phyloP scores from a whole-genome alignment of 306 rosid genomes.

The Quercus aquifolioides region DNA sequence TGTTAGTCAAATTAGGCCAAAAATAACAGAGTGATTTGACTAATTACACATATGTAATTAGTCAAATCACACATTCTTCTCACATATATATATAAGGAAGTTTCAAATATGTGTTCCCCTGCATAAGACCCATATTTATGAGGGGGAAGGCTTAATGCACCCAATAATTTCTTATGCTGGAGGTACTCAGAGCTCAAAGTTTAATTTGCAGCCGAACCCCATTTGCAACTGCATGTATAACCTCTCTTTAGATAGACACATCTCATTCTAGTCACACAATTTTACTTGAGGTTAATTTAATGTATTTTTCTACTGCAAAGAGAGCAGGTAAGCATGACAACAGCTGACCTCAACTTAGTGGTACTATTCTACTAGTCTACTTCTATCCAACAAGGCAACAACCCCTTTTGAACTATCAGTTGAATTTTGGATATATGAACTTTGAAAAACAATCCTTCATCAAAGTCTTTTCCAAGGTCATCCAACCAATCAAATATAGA shows the following conservation, averaged over 20 bases:
- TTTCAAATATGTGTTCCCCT: too few species aligned
- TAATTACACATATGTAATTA: too few species aligned
- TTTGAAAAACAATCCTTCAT: background rate
- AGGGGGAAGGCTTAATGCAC: too few species aligned
- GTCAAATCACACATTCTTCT: too few species aligned
- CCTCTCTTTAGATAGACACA: background rate
- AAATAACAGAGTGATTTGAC: too few species aligned
- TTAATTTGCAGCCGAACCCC: too few species aligned
- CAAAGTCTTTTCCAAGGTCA: background rate
- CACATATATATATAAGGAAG: too few species aligned
- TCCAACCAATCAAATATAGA: background rate
- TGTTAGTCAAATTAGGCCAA: background rate
- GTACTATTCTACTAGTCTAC: background rate
- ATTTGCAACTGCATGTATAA: background rate
- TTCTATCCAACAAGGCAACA: background rate
- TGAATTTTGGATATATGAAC: background rate
- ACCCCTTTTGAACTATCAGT: background rate
- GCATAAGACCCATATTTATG: too few species aligned
- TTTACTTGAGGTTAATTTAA: background rate
- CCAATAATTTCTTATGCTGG: too few species aligned
- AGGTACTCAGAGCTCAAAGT: too few species aligned
- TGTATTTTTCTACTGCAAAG: background rate
- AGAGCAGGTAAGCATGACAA: constrained; percentile 18
- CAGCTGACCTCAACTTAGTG: constrained; percentile 17
- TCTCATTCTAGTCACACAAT: too few species aligned